Base-by-base conservation (phyloP, 192 early-diverging fungal species). In the Entomortierella parvispora region DNA sequence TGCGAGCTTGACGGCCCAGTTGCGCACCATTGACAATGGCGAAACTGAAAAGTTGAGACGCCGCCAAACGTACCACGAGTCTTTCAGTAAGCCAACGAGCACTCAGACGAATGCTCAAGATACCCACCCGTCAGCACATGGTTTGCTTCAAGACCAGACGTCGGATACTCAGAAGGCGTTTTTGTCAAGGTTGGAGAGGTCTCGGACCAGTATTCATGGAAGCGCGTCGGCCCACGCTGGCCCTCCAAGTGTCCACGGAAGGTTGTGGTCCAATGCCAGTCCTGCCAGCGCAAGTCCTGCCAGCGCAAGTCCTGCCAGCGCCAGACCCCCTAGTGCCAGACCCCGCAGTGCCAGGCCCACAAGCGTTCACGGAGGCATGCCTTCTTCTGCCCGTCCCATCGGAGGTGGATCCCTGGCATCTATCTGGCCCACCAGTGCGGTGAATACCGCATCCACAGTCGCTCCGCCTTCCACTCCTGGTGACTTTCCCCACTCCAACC, bases 11-110 rank as follows among this genome's bases (percentile, higher is more conserved):
- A 43, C 17, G 7, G 18, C 56, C 22, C 34, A 20, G 32, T 18
- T 32, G 15, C 34, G 11, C 18, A 20, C 57, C 8, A 58, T 44
- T 10, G 34, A 25, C 40, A 66, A 18, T 9, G 40, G 26, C 18
- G 68, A 70, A 0, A 10, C 57, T 8, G 58, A 65, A 22, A 76
- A 43, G n/a, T 46, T 76, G 65, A 57, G 48, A 32, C 74, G 65
- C 14, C 65, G 66, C 20, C 58, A 68, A 47, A 68, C 59, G 0
- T 32, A 68, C n/a, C 74, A 77, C 20, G 53, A 62, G 28, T 40
- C 37, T 12, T 74, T 65, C 40, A 46, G 23, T 8, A 48, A 33
- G 47, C 20, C 34, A 8, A n/a, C 26, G 25, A 18, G 17, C 23
- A 22, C 0, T 37, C 18, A 29, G 47, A 33, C 18, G 28, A 44